Percentiles rank a stretch among this genome's conserved stretches.
phyloP scores from a whole-genome alignment of 2,329 filamentous ascomycete genomes.

The Beauveria medogensis region DNA sequence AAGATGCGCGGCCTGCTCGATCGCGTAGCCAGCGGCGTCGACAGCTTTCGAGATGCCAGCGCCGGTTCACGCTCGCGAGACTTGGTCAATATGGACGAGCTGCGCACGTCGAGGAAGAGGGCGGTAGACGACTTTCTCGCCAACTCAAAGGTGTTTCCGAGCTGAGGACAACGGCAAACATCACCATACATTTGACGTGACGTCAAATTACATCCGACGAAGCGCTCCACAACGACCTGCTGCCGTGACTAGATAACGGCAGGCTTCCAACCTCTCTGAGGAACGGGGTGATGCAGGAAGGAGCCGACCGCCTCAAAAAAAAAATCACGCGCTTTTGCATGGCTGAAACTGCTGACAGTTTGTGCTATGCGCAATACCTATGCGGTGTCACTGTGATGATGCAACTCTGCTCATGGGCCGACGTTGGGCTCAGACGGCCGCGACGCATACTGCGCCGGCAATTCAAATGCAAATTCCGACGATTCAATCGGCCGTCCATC shows the following conservation, averaged over 20 bases:
- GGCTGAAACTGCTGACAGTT: slow-evolving; percentile 5
- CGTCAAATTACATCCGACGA: not conserved
- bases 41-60: slow-evolving; percentile 20
- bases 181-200: not conserved
- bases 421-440: not conserved
- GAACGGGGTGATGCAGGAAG: not conserved
- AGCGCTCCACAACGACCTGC: not conserved
- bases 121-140: slow-evolving; percentile 35
- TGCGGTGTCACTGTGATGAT: not conserved
- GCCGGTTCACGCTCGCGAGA: slow-evolving; percentile 17
- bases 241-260: not conserved
- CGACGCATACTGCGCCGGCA: not conserved
- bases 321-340: not conserved
- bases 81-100: slow-evolving; percentile 22
- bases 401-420: not conserved
- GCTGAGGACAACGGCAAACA: not conserved
- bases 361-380: not conserved
- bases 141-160: slow-evolving; percentile 16
- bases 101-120: slow-evolving; percentile 31
- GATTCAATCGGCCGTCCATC: not conserved
- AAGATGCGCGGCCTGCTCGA: slow-evolving; percentile 56
- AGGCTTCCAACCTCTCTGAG: not conserved
- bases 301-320: not conserved
- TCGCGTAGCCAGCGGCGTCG: slow-evolving; percentile 48
- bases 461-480: not conserved